Evolutionary conservation across 2,329 filamentous ascomycete genomes (phyloP), one percentile per base, ranked within the genome.

Genomic region (Orbilia brochopaga): DNA sequence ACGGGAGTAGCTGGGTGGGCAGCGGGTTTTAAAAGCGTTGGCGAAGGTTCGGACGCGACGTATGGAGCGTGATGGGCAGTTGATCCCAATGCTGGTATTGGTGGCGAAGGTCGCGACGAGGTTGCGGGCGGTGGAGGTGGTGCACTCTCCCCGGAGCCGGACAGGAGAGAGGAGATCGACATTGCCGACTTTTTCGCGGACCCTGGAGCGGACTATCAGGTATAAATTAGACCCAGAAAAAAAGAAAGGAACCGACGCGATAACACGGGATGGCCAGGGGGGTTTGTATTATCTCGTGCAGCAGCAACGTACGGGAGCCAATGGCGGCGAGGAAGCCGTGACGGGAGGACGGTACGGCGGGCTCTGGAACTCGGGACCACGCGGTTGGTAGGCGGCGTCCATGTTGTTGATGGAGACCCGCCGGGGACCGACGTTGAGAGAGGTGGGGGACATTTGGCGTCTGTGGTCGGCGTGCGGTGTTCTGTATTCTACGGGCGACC

Each of bases 81-180:
- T 6, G 46, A 32, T 13, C 17, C 23, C 48, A 23, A 3, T 24
- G 48, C 30, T 30, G 53, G 21, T n/a, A 60, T 60, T 17, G 62
- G 58, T 42, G 64, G 51, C 17, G 69, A 66, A 48, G 24, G 55
- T 60, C 60, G 59, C 24, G 66, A 58, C 54, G 63, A 58, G 35
- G 59, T 48, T 19, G 65, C 62, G n/a, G n/a, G n/a, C n/a, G n/a
- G n/a, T n/a, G n/a, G n/a, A 42, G 65, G 55, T 5, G 65, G 59
- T 27, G 58, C 54, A 30, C 24, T 35, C 46, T 70, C 66, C 30
- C 64, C 66, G 24, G 55, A 56, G 13, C 62, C 69, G 21, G 55
- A 61, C 23, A 73, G 42, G 17, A 73, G 50, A 30, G 69, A 60
- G 3, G 69, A 73, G 53, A 73, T 73, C 46, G 69, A 73, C 69